These are phyloP conservation scores for Dictyophora rubrovolvata DNA, from an alignment of 768 basidiomycete species.

Conservation along the genomic window DNA sequence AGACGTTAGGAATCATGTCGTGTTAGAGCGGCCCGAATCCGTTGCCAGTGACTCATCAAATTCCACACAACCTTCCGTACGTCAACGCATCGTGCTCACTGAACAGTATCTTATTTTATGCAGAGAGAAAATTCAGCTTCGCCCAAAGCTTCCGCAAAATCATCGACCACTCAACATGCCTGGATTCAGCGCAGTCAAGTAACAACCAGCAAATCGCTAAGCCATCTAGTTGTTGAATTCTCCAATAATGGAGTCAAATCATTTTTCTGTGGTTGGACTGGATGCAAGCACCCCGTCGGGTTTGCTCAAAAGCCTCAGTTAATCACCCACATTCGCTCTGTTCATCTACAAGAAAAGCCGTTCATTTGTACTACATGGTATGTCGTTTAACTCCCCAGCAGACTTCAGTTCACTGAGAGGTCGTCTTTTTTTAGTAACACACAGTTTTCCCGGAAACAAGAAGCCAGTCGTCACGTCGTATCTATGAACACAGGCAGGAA, in stretches of 20 bases:
- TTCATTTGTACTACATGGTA: constrained; percentile 7
- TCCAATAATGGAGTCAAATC: constrained; percentile 5
- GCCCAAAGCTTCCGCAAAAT: neutral
- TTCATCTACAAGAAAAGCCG: constrained; percentile 6
- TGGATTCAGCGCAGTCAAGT: constrained; percentile 6
- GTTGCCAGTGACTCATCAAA: neutral
- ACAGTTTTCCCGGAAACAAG: constrained; percentile 6
- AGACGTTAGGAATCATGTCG: neutral
- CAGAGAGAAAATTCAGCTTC: neutral
- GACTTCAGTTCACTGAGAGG: neutral
- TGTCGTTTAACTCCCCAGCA: neutral
- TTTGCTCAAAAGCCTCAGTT: constrained; percentile 6
- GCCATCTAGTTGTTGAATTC: constrained; percentile 6
- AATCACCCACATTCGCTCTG: constrained; percentile 5
- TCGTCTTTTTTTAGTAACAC: neutral
- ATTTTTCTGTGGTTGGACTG: constrained; percentile 7
- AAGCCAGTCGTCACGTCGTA: constrained; percentile 5
- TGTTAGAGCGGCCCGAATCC: neutral
- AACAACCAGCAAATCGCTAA: constrained; percentile 5
- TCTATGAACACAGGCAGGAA: constrained; percentile 8
- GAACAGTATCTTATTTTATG: neutral
- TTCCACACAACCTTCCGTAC: neutral
- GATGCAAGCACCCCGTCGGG: constrained; percentile 7
- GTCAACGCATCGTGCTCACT: no score
- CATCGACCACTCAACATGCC: neutral